Base-by-base conservation (phyloP, 768 basidiomycete species). In the Leccinum subtestaceum region DNA sequence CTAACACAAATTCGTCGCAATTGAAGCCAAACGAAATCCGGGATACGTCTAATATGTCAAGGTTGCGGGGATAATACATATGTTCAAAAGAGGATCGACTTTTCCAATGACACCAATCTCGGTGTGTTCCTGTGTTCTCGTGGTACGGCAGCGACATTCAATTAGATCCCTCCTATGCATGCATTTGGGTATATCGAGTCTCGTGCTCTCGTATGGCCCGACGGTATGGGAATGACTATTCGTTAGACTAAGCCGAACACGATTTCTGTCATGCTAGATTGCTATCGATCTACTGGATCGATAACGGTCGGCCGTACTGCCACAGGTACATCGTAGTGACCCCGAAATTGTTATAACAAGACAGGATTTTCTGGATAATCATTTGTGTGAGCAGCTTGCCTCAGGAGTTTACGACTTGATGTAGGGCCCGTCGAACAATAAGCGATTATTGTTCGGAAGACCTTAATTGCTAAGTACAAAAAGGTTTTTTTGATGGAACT, bases 101-200 rank as follows among this genome's bases (percentile, higher is more conserved):
- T 15, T 15, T 52, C 31, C 49, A 40, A 25, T 52, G 34, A 19
- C 61, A 45, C 40, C 25, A 43, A 52, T 47, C 57, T 46, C 3
- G 45, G 48, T 12, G 17, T 38, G 54, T 56, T 65, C 60, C 55
- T 55, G 53, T 58, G 43, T 45, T 45, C 19, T 45, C 43, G 43
- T 45, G 43, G 19, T 45, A 56, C 52, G 34, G 59, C 56, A 65
- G 53, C 23, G 52, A 55, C 31, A 27, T 50, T 51, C 43, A 17
- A 32, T 62, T 51, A 36, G 27, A 40, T 38, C 52, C 49, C 48
- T 45, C 49, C 45, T 54, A 27, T 45, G 49, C 43, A 49, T 23
- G 50, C 19, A 45, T 40, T 40, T 55, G 25, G 61, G 38, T 15
- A 56, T 50, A 62, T 59, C 51, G 47, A 31, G 25, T 5, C 40